Evolutionary conservation across 352 stramenopile genomes (phyloP).

Genomic region (Globisporangium cylindrosporum): DNA sequence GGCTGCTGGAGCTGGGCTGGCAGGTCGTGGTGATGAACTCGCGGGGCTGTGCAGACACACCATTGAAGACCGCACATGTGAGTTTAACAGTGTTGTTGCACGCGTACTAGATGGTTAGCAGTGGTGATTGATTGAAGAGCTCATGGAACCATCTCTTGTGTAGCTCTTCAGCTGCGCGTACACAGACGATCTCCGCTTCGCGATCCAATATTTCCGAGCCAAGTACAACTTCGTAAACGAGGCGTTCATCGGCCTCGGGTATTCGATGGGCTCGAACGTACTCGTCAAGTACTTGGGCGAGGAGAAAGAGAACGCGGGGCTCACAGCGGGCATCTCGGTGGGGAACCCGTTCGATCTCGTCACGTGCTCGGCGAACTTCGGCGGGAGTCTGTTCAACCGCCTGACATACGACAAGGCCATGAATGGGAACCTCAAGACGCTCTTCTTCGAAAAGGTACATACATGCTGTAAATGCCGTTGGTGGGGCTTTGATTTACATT

Average conservation of each 20-base stretch:
- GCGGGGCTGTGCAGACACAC: too few species aligned
- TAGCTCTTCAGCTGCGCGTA: slow-evolving; percentile 68
- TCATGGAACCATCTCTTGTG: too few species aligned
- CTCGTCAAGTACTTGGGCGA: slow-evolving; percentile 81
- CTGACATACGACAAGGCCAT: slow-evolving; percentile 47
- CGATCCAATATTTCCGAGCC: slow-evolving; percentile 10
- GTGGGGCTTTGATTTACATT: too few species aligned
- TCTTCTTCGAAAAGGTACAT: slow-evolving; percentile 46
- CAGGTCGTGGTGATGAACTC: too few species aligned
- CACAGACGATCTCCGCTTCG: slow-evolving; percentile 47
- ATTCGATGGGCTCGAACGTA: slow-evolving; percentile 78
- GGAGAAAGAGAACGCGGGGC: slow-evolving; percentile 31
- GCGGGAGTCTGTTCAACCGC: slow-evolving; percentile 45
- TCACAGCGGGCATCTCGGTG: slow-evolving; percentile 60
- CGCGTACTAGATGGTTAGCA: too few species aligned
- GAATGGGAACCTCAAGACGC: background rate
- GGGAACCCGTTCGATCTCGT: slow-evolving; percentile 74
- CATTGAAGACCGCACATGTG: too few species aligned
- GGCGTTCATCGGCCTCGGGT: slow-evolving; percentile 57
- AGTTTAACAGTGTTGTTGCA: too few species aligned
- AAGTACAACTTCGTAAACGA: slow-evolving; percentile 45
- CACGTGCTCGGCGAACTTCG: slow-evolving; percentile 51
- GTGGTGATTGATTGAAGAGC: too few species aligned
- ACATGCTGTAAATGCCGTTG: too few species aligned
- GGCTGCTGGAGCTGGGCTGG: too few species aligned